Conservation (phyloP, 2,329 filamentous ascomycete genomes). For the Diaporthe nobilis region DNA sequence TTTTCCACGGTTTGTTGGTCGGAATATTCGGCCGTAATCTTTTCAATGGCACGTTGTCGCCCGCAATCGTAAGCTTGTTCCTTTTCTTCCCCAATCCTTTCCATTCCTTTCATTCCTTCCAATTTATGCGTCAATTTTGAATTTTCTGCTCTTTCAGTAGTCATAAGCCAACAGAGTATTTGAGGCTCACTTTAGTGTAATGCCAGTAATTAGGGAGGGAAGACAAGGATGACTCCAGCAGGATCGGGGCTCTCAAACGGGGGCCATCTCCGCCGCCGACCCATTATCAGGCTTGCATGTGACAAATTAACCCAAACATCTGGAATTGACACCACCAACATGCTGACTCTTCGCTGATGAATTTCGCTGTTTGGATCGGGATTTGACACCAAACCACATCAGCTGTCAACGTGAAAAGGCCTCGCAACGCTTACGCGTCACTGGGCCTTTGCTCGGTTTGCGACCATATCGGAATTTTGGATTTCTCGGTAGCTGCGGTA, state of each 20-base stretch:
- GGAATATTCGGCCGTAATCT: background rate
- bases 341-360: constrained; percentile 14
- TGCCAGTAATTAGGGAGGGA: background rate
- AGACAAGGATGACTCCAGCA: background rate
- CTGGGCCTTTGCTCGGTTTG: background rate
- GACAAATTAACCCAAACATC: background rate
- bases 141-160: no score
- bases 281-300: background rate
- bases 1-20: background rate
- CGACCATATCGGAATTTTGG: background rate
- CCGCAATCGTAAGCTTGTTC: background rate
- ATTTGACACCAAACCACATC: background rate
- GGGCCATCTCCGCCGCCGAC: background rate
- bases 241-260: constrained; percentile 6
- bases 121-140: background rate
- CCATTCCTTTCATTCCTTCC: constrained; percentile 19
- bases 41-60: background rate
- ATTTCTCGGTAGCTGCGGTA: constrained; percentile 6
- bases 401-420: background rate
- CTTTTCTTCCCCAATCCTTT: background rate
- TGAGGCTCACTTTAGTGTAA: background rate
- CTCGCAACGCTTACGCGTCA: constrained; percentile 21
- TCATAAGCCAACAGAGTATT: background rate
- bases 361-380: background rate
- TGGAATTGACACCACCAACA: background rate